Conservation (phyloP, 305 asterid species). For the Striga hermonthica region DNA sequence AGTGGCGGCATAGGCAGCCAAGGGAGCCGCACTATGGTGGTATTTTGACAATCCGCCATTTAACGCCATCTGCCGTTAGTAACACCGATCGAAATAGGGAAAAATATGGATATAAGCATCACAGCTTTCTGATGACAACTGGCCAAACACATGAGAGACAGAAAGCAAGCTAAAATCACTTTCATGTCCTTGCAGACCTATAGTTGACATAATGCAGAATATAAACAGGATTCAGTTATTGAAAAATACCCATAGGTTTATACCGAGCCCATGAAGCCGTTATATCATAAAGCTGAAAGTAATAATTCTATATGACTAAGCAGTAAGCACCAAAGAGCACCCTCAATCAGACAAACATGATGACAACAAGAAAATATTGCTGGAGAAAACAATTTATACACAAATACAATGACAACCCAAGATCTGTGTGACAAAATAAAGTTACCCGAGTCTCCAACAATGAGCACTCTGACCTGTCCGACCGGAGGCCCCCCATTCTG, state of each 20-base stretch:
- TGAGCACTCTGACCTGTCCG: slow-evolving; percentile 88
- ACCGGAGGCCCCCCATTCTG: slow-evolving; percentile 80
- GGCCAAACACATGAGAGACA: not conserved
- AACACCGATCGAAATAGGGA: not conserved
- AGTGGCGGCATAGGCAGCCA: not conserved
- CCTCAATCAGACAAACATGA: not conserved
- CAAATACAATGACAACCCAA: not conserved
- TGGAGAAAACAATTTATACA: not conserved
- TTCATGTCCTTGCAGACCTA: not conserved
- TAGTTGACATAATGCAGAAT: not conserved
- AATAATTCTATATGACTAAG: not conserved
- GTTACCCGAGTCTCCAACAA: slow-evolving; percentile 71
- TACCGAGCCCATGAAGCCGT: not conserved
- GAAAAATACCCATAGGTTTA: slow-evolving; percentile 5
- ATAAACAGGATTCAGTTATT: not conserved
- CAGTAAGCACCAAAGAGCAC: slow-evolving; percentile 19
- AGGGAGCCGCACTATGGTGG: not conserved
- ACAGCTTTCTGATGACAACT: not conserved
- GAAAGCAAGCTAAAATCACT: not conserved
- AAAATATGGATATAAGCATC: not conserved
- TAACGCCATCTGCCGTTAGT: too few relatives aligned
- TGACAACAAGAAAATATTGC: not conserved
- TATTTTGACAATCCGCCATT: not conserved
- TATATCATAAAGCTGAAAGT: slow-evolving; percentile 12
- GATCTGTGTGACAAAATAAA: slow-evolving; percentile 16